Base-by-base conservation (phyloP, 371 early-diverging fungal species). In the Mortierella sp. region DNA sequence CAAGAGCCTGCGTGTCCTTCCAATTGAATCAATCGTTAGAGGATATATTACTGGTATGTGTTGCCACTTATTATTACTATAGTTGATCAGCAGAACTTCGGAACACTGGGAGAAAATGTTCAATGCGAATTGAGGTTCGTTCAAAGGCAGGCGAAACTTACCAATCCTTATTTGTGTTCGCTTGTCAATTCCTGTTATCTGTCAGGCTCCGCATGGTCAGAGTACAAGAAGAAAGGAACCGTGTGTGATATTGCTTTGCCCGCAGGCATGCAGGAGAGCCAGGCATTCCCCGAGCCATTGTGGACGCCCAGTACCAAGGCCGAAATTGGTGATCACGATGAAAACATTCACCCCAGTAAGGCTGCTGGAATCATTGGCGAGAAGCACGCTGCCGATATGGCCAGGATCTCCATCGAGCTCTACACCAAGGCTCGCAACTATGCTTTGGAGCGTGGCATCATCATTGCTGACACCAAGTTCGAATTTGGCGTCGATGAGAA, bases 291-390 rank as follows among this genome's bases (percentile, higher is more conserved):
- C 1, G 68, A 82, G 57, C 91, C 96, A 12, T 81, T 99, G 44
- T 99, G 96, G 78, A 99, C 99, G 14, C 99, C 99, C 31, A 93
- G 93, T 76, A 99, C 99, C 43, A 99, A 99, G 84, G 99, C 99
- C 44, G 99, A 97, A 54, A 88, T 94, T 60, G 99, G 99, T 31
- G 95, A 93, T 55, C 99, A 99, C 64, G 98, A 98, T 80, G 96
- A 96, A 68, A 97, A 98, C 81, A 99, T 99, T 64, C 97, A 97
- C 70, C 98, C 98, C 28, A 88, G 87, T 80, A 92, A 93, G 80
- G 90, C 92, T 69, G 90, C 89, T n/a, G 93, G 83, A 19, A 90
- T 97, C 59, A 87, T 98, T 66, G 97, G 97, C 19, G 86, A 86
- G 57, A 84, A 87, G 47, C 81, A 81, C 62, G 90, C 94, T 2